Percentiles rank a stretch among this genome's conserved stretches.
phyloP scores from a whole-genome alignment of 805 yeast species.

The Pichia manshurica region DNA sequence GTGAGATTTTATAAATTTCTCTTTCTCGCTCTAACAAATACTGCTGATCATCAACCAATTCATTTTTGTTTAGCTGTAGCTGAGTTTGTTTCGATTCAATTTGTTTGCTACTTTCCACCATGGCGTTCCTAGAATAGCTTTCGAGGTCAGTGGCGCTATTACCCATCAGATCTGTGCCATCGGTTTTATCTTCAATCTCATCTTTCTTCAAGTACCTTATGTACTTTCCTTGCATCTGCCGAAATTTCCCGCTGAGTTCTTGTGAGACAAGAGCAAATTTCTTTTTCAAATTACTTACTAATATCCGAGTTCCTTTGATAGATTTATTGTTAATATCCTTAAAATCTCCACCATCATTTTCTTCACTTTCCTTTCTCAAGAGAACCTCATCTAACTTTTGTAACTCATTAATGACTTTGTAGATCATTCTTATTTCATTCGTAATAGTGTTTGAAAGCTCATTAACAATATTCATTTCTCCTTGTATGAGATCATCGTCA shows the following conservation, averaged over 20 bases:
- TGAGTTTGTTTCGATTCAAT: slow-evolving; percentile 35
- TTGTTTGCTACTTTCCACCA: slow-evolving; percentile 39
- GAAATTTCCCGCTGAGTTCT: slow-evolving; percentile 64
- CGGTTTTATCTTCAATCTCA: slow-evolving; percentile 33
- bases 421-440: slow-evolving; percentile 70
- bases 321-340: slow-evolving; percentile 4
- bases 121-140: slow-evolving; percentile 47
- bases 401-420: slow-evolving; percentile 65
- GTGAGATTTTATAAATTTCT: slow-evolving; percentile 86
- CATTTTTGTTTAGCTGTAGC: slow-evolving; percentile 34
- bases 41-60: slow-evolving; percentile 67
- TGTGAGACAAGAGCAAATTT: slow-evolving; percentile 83
- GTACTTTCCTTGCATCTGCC: slow-evolving; percentile 85
- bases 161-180: background rate
- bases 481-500: slow-evolving; percentile 74
- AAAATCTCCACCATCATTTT: background rate
- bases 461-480: slow-evolving; percentile 52
- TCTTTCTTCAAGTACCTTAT: slow-evolving; percentile 79
- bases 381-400: slow-evolving; percentile 28
- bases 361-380: background rate
- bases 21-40: slow-evolving; percentile 69
- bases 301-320: slow-evolving; percentile 27
- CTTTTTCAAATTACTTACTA: slow-evolving; percentile 76
- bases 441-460: slow-evolving; percentile 70
- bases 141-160: slow-evolving; percentile 33